Percentiles rank a stretch among this genome's conserved stretches.
These are phyloP conservation scores for Bolboschoenus planiculmis DNA, from an alignment of 176 grass and related monocot species.

Conservation along the genomic window DNA sequence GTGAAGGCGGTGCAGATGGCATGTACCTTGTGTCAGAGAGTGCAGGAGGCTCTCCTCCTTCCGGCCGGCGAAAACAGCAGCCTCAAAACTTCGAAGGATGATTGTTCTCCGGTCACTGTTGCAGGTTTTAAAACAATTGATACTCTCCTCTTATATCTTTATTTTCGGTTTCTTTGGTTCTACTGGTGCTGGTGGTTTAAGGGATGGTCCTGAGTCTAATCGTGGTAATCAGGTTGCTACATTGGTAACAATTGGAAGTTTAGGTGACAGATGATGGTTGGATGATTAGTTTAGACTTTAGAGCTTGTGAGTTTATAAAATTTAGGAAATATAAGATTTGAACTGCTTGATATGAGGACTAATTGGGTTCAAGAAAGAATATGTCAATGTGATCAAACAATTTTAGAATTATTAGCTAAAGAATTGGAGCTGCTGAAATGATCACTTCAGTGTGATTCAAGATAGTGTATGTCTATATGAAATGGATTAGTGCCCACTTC, in stretches of 20 bases:
- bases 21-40: constrained; percentile 68
- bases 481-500: background rate
- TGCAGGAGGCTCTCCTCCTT: constrained; percentile 56
- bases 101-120: constrained; percentile 83
- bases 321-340: background rate
- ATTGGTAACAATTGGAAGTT: background rate
- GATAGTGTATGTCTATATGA: background rate
- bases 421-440: background rate
- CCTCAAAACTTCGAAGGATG: constrained; percentile 60
- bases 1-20: constrained; percentile 85
- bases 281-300: background rate
- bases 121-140: constrained; percentile 37
- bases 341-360: background rate
- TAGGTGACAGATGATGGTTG: background rate
- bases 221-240: background rate
- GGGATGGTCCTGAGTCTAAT: background rate
- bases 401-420: background rate
- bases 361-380: background rate
- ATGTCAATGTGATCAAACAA: background rate
- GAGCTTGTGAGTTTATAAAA: background rate
- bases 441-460: background rate
- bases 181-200: background rate
- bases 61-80: background rate
- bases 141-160: background rate
- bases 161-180: background rate